Evolutionary conservation across 345 rosid species (phyloP).

Genomic region (Mallotus nudiflorus): DNA sequence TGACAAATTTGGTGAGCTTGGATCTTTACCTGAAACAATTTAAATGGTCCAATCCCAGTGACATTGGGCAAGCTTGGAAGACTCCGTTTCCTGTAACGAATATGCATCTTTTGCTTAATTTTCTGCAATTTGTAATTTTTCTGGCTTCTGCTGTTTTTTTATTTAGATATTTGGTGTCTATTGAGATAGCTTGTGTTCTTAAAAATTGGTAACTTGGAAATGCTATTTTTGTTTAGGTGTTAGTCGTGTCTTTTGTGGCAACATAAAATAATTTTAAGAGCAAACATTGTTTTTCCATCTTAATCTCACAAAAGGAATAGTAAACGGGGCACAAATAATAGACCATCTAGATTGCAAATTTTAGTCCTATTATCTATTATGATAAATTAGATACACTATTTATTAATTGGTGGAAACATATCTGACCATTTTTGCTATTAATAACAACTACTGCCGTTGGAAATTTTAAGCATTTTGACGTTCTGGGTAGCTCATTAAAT

Average conservation of each 20-base stretch:
- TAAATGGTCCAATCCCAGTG: slow-evolving; percentile 58
- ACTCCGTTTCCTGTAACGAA: slow-evolving; percentile 75
- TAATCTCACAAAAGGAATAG: background rate
- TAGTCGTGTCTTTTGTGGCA: background rate
- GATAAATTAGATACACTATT: background rate
- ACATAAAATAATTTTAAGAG: background rate
- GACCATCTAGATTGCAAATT: background rate
- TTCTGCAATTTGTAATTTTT: slow-evolving; percentile 7
- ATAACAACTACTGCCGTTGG: too few species aligned
- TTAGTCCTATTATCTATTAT: background rate
- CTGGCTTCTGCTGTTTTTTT: background rate
- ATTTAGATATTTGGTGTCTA: background rate
- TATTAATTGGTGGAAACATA: too few species aligned
- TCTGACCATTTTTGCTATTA: background rate
- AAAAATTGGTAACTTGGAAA: background rate
- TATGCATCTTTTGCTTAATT: slow-evolving; percentile 11
- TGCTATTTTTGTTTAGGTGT: background rate
- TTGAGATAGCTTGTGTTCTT: background rate
- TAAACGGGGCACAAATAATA: background rate
- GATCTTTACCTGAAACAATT: slow-evolving; percentile 78
- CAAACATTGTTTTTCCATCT: background rate
- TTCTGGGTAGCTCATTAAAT: too few species aligned
- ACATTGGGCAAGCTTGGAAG: slow-evolving; percentile 58
- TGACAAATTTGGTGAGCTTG: slow-evolving; percentile 86
- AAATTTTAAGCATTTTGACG: too few species aligned